phyloP scores from a whole-genome alignment of 2,329 filamentous ascomycete genomes.

The Exophiala alcalophila region DNA sequence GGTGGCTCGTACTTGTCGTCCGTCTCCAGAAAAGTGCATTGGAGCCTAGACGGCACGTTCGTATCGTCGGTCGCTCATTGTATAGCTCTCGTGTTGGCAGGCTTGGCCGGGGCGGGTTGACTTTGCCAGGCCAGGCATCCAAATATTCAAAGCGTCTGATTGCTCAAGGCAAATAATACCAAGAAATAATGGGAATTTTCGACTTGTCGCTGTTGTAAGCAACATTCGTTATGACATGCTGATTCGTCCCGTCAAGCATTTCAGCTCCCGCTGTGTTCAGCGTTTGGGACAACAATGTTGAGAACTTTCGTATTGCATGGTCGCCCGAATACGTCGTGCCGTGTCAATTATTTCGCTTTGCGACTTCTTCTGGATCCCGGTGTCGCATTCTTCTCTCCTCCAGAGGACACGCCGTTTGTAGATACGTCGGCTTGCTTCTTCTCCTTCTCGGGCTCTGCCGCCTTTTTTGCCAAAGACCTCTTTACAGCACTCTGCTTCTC shows the following conservation, averaged over 20 bases:
- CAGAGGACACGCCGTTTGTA: conserved; percentile 12
- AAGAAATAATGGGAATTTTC: neutral
- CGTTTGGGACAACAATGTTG: neutral
- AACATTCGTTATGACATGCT: neutral
- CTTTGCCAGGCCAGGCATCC: conserved; percentile 11
- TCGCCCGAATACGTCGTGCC: conserved; percentile 5
- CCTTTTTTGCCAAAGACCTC: conserved; percentile 57
- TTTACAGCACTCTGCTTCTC: conserved; percentile 75
- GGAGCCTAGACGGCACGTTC: too few species aligned
- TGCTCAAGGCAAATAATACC: neutral
- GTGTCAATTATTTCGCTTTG: conserved; percentile 32
- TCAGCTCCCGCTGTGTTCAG: neutral
- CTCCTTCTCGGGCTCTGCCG: conserved; percentile 33
- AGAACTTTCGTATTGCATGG: neutral
- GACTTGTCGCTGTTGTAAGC: neutral
- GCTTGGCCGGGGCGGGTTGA: conserved; percentile 11
- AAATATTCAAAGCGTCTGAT: conserved; percentile 1
- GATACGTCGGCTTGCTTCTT: conserved; percentile 24
- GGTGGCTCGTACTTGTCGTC: too few species aligned
- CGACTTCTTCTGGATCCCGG: conserved; percentile 42
- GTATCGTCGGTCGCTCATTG: too few species aligned
- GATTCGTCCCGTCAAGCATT: neutral
- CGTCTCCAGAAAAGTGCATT: too few species aligned
- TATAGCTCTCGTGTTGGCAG: too few species aligned
- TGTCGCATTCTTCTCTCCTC: conserved; percentile 32